A percentile compares a stretch with the other conserved stretches of the same genome.
These are phyloP conservation scores for Maudiozyma turicensis DNA, from an alignment of 805 yeast species.

Conservation along the genomic window DNA sequence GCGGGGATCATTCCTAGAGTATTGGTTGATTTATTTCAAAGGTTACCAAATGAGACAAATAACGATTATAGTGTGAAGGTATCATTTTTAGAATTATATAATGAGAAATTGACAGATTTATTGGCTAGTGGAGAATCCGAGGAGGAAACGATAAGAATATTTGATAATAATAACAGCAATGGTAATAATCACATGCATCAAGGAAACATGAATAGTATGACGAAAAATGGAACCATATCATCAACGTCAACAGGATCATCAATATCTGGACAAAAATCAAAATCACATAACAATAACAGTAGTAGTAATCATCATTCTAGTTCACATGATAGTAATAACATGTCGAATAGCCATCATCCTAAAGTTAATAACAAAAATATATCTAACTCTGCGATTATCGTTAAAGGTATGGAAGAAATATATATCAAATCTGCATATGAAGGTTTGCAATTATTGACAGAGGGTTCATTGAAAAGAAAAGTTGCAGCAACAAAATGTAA, in stretches of 20 bases:
- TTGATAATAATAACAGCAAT: slow-evolving; percentile 30
- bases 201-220: neutral
- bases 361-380: neutral
- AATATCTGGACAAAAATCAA: slow-evolving; percentile 7
- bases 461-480: slow-evolving; percentile 54
- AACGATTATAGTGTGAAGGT: slow-evolving; percentile 53
- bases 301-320: neutral
- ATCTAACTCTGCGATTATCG: slow-evolving; percentile 31
- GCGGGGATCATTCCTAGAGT: slow-evolving; percentile 61
- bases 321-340: neutral
- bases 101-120: slow-evolving; percentile 69
- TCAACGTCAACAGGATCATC: neutral
- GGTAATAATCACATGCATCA: neutral
- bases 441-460: slow-evolving; percentile 41
- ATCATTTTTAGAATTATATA: slow-evolving; percentile 72
- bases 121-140: slow-evolving; percentile 35
- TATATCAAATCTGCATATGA: slow-evolving; percentile 41
- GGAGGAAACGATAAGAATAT: slow-evolving; percentile 37
- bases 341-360: neutral
- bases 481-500: slow-evolving; percentile 75
- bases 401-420: slow-evolving; percentile 50
- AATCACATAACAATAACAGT: slow-evolving; percentile 37
- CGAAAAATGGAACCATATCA: neutral
- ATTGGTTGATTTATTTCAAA: slow-evolving; percentile 43
- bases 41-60: slow-evolving; percentile 31